A percentile compares a stretch with the other conserved stretches of the same genome.
phyloP scores from a whole-genome alignment of 2,329 filamentous ascomycete genomes.

The Fusarium udum region DNA sequence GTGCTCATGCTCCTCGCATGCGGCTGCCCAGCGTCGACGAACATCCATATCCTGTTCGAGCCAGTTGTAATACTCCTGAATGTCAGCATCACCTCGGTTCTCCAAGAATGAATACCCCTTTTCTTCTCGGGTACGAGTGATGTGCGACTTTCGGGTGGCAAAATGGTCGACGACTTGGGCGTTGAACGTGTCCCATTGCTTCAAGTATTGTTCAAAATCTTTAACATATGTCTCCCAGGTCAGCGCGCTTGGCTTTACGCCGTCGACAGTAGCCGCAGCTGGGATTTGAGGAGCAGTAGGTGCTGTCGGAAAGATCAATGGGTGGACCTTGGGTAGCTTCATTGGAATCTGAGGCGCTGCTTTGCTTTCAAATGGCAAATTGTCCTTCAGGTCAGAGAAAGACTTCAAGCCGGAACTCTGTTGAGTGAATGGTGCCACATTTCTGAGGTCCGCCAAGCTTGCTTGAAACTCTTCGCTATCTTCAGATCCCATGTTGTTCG shows the following conservation, averaged over 20 bases:
- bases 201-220: conserved; percentile 64
- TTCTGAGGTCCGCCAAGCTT: conserved; percentile 64
- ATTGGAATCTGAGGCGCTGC: conserved; percentile 55
- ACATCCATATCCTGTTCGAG: conserved; percentile 72
- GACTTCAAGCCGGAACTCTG: conserved; percentile 61
- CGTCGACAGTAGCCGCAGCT: conserved; percentile 53
- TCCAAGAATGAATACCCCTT: conserved; percentile 59
- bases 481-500: conserved; percentile 60
- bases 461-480: conserved; percentile 65
- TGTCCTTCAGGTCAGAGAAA: conserved; percentile 64
- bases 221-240: conserved; percentile 63
- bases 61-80: conserved; percentile 67
- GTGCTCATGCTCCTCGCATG: conserved; percentile 67
- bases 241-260: conserved; percentile 53
- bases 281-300: conserved; percentile 62
- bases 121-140: conserved; percentile 50
- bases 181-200: conserved; percentile 60
- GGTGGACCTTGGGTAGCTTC: conserved; percentile 46
- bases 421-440: conserved; percentile 64
- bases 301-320: conserved; percentile 57
- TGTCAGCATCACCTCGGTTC: conserved; percentile 54
- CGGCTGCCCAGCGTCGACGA: conserved; percentile 67
- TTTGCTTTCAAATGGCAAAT: conserved; percentile 65
- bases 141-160: conserved; percentile 57
- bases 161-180: conserved; percentile 66